These are phyloP conservation scores for Ilyonectria sp. DNA, from an alignment of 2,329 filamentous ascomycete genomes.

Conservation along the genomic window DNA sequence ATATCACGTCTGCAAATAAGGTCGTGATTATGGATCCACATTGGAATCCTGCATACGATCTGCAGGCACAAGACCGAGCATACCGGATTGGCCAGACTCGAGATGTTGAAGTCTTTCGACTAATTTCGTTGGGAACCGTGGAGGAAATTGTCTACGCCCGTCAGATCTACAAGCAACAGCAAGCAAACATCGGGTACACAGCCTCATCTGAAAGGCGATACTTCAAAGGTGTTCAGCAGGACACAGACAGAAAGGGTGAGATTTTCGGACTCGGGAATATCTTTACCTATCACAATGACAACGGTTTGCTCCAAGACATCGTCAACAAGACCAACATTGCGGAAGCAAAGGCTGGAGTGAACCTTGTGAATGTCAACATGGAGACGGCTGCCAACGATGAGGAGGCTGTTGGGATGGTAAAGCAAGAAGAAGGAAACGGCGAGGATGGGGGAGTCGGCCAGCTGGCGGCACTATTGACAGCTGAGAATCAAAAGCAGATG, in stretches of 20 bases:
- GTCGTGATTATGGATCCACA: slow-evolving; percentile 97
- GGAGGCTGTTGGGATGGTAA: slow-evolving; percentile 59
- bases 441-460: slow-evolving; percentile 81
- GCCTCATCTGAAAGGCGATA: slow-evolving; percentile 94
- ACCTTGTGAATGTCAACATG: slow-evolving; percentile 83
- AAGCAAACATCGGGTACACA: slow-evolving; percentile 97
- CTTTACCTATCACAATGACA: slow-evolving; percentile 84
- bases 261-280: slow-evolving; percentile 93
- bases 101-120: slow-evolving; percentile 94
- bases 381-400: slow-evolving; percentile 72
- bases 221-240: slow-evolving; percentile 93
- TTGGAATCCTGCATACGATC: slow-evolving; percentile 96
- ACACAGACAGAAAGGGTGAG: slow-evolving; percentile 87
- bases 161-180: slow-evolving; percentile 99
- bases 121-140: slow-evolving; percentile 92
- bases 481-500: slow-evolving; percentile 61
- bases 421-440: slow-evolving; percentile 65
- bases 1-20: slow-evolving; percentile 98
- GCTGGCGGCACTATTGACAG: slow-evolving; percentile 70
- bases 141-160: slow-evolving; percentile 98
- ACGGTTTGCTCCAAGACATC: slow-evolving; percentile 90
- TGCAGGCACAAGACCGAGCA: slow-evolving; percentile 96
- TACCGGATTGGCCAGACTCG: slow-evolving; percentile 95
- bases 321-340: slow-evolving; percentile 99
- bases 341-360: slow-evolving; percentile 88